Base-by-base conservation (phyloP, 1,284 basidiomycete species). In the Sphaerobolus stellatus region DNA sequence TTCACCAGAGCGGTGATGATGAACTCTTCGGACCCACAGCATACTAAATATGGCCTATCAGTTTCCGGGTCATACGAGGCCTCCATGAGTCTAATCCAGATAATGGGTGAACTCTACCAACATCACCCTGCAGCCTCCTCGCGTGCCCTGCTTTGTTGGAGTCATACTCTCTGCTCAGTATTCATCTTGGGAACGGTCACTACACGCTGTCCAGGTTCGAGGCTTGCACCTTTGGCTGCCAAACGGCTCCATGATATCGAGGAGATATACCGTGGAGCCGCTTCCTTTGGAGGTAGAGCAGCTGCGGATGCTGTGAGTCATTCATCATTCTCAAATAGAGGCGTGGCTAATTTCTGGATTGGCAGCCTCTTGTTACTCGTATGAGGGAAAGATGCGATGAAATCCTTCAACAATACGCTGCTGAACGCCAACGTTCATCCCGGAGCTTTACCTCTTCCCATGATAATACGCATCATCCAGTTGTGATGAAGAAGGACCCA, bases 41-140 rank as follows among this genome's bases (percentile, higher is more conserved):
- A 49, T 9, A 53, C 51, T 14, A 57, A 57, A 20, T 57, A 54
- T 31, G 52, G 52, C 22, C 56, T 53, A n/a, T 54, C 52, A 29
- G 56, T 57, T 20, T 43, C 46, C 13, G 52, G 52, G 11, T 44
- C 56, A 3, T 48, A 48, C 29, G 47, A 53, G 6, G 48, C 46
- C 30, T 51, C 56, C 13, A 57, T 57, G 56, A 49, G 38, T n/a
- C 41, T 57, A 5, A 34, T 57, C 11, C 52, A 57, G 8, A 29
- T 38, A 9, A 24, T 54, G 9, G 40, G 52, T 14, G 48, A 48
- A 7, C 30, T 57, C 22, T 57, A 45, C 25, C 46, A 45, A 25
- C n/a, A 41, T 18, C 27, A 57, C 28, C 53, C 47, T 20, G 47
- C 34, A 9, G 20, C 53, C 11, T 48, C 47, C 16, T 29, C 53